Evolutionary conservation across 148 eudicot species (phyloP).

Genomic region (Silene uniflora): DNA sequence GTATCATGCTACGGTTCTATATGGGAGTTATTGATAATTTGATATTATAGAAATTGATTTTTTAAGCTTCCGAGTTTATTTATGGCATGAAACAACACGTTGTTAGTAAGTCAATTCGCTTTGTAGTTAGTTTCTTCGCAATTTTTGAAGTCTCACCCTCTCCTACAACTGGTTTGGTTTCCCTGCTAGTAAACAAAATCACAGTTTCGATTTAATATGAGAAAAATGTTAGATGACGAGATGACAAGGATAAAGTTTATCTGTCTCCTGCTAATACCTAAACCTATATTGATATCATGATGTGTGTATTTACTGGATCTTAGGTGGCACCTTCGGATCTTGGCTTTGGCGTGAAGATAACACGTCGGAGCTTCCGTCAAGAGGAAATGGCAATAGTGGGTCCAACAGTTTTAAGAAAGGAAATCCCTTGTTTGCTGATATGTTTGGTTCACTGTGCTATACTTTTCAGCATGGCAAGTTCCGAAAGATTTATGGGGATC

Average conservation of each 20-base stretch:
- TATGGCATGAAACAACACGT: too few relatives aligned
- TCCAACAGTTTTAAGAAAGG: constrained; percentile 26
- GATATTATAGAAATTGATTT: too few relatives aligned
- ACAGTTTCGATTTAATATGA: too few relatives aligned
- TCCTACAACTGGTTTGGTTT: neutral
- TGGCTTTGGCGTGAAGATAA: constrained; percentile 48
- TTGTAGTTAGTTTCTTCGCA: too few relatives aligned
- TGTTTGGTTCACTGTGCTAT: constrained; percentile 72
- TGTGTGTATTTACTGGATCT: constrained; percentile 1
- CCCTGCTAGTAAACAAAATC: too few relatives aligned
- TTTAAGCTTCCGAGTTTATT: too few relatives aligned
- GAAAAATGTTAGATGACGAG: too few relatives aligned
- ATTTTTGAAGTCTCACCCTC: too few relatives aligned
- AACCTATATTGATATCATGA: neutral
- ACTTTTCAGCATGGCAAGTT: constrained; percentile 77
- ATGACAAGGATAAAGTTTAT: neutral
- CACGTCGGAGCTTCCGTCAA: constrained; percentile 21
- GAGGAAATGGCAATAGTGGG: constrained; percentile 17
- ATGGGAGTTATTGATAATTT: too few relatives aligned
- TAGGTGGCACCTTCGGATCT: constrained; percentile 65
- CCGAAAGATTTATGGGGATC: constrained; percentile 52
- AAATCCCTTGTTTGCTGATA: constrained; percentile 60
- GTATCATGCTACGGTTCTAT: too few relatives aligned
- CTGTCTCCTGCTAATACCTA: neutral
- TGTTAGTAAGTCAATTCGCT: too few relatives aligned